Evolutionary conservation across 2,329 filamentous ascomycete species (phyloP).

Genomic region (Waltergamsia citrina): DNA sequence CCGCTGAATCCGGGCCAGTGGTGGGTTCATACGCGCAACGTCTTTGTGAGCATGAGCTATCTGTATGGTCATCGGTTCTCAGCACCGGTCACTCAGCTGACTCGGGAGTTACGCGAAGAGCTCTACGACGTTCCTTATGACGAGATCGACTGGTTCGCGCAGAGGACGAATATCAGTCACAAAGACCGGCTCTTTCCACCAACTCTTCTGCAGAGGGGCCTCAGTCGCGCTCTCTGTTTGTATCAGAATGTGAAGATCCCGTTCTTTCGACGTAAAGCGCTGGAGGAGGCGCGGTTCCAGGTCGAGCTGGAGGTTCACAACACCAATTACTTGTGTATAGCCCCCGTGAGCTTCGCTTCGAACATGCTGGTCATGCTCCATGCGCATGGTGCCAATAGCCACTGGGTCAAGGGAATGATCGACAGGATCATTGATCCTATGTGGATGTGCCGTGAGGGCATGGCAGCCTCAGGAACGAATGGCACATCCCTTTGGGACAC

Average conservation of each 20-base stretch:
- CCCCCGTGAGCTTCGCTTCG: slow-evolving; percentile 76
- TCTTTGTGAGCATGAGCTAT: slow-evolving; percentile 81
- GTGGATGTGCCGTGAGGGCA: slow-evolving; percentile 77
- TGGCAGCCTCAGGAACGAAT: slow-evolving; percentile 85
- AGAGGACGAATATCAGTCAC: slow-evolving; percentile 68
- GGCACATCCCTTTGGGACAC: slow-evolving; percentile 91
- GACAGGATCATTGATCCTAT: slow-evolving; percentile 74
- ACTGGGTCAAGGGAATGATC: slow-evolving; percentile 60
- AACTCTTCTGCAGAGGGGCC: slow-evolving; percentile 60
- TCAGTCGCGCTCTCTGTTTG: slow-evolving; percentile 66
- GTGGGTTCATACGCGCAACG: slow-evolving; percentile 88
- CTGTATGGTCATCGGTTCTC: slow-evolving; percentile 69
- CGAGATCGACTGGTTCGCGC: slow-evolving; percentile 59
- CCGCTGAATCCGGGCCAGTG: slow-evolving; percentile 77
- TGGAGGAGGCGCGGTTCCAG: slow-evolving; percentile 65
- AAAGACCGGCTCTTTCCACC: slow-evolving; percentile 83
- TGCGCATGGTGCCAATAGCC: slow-evolving; percentile 61
- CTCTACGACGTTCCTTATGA: slow-evolving; percentile 35
- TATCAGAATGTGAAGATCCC: slow-evolving; percentile 68
- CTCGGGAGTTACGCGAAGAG: not conserved
- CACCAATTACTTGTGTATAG: slow-evolving; percentile 70
- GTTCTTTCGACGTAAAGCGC: slow-evolving; percentile 46
- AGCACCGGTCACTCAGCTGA: slow-evolving; percentile 20
- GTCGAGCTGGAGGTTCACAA: slow-evolving; percentile 80
- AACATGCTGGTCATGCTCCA: slow-evolving; percentile 73